Conservation (phyloP, 2,329 filamentous ascomycete species). For the Cladophialophora exuberans region DNA sequence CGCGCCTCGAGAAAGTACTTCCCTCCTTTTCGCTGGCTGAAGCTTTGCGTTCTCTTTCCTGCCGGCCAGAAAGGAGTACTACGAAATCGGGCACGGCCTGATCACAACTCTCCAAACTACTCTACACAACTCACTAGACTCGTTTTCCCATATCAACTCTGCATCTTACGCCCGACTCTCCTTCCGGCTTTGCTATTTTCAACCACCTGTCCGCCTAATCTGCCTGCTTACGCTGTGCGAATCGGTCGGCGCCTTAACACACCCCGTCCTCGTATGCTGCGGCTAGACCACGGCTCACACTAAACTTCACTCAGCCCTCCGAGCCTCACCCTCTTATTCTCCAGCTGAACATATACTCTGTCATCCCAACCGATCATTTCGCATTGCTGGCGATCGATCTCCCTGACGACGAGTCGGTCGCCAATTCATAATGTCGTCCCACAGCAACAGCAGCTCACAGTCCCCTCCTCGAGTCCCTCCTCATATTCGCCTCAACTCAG, state of each 20-base stretch:
- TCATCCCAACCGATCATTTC: not conserved
- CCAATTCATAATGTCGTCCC: constrained; percentile 31
- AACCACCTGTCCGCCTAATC: constrained; percentile 17
- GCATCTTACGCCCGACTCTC: constrained; percentile 14
- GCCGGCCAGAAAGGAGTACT: constrained; percentile 30
- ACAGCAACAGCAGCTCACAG: constrained; percentile 28
- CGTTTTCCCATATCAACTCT: not conserved
- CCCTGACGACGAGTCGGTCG: constrained; percentile 32
- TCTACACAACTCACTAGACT: not conserved
- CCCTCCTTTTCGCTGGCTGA: not conserved
- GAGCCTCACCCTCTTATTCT: not conserved
- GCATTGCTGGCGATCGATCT: constrained; percentile 28
- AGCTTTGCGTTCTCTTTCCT: constrained; percentile 24
- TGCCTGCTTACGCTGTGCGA: constrained; percentile 18
- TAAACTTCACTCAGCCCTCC: constrained; percentile 4
- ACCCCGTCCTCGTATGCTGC: constrained; percentile 54
- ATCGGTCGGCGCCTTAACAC: constrained; percentile 50
- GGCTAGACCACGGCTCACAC: constrained; percentile 6
- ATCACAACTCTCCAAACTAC: constrained; percentile 1
- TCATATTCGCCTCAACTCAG: constrained; percentile 68
- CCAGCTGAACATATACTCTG: constrained; percentile 13
- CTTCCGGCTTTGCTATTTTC: constrained; percentile 8
- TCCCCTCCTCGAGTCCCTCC: constrained; percentile 45
- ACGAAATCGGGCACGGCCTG: constrained; percentile 10
- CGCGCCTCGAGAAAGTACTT: constrained; percentile 1